These are phyloP conservation scores for Russula foetens DNA, from an alignment of 768 basidiomycete genomes.

Conservation along the genomic window DNA sequence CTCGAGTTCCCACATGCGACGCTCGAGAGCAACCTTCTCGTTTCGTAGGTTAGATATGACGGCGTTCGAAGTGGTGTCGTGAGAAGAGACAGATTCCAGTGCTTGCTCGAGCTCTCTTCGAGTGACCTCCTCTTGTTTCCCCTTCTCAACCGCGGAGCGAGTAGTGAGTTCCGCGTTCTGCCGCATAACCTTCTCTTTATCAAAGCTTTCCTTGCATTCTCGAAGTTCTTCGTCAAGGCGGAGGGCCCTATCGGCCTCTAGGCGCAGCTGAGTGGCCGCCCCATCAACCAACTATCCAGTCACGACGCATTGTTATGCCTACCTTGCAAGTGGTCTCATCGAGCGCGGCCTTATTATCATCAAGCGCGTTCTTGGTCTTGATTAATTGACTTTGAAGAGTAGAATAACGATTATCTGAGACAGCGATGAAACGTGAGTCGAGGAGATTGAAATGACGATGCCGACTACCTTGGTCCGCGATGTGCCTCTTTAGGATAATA, in stretches of 20 bases:
- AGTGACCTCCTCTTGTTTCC: slow-evolving; percentile 11
- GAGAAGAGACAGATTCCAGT: slow-evolving; percentile 14
- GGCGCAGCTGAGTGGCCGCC: slow-evolving; percentile 2
- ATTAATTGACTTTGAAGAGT: slow-evolving; percentile 16
- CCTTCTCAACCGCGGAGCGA: slow-evolving; percentile 9
- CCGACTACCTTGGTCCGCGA: slow-evolving; percentile 18
- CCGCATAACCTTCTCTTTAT: slow-evolving; percentile 14
- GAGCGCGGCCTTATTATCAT: slow-evolving; percentile 16
- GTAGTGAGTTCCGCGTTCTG: slow-evolving; percentile 16
- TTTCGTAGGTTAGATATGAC: slow-evolving; percentile 33
- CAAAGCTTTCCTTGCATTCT: slow-evolving; percentile 10
- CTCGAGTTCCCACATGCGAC: slow-evolving; percentile 53
- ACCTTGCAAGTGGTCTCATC: slow-evolving; percentile 17
- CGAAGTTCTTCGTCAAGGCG: slow-evolving; percentile 10
- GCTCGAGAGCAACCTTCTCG: slow-evolving; percentile 51
- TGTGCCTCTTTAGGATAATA: slow-evolving; percentile 16
- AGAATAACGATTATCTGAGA: slow-evolving; percentile 14
- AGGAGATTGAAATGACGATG: neutral
- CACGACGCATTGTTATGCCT: neutral
- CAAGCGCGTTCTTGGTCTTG: slow-evolving; percentile 6
- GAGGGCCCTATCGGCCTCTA: slow-evolving; percentile 17
- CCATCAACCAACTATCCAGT: neutral
- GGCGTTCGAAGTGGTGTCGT: slow-evolving; percentile 6
- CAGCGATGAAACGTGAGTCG: neutral
- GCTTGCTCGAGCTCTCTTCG: slow-evolving; percentile 16